phyloP scores from a whole-genome alignment of 108 stramenopile genomes.

The Pseudonitzschia delicatissima region DNA sequence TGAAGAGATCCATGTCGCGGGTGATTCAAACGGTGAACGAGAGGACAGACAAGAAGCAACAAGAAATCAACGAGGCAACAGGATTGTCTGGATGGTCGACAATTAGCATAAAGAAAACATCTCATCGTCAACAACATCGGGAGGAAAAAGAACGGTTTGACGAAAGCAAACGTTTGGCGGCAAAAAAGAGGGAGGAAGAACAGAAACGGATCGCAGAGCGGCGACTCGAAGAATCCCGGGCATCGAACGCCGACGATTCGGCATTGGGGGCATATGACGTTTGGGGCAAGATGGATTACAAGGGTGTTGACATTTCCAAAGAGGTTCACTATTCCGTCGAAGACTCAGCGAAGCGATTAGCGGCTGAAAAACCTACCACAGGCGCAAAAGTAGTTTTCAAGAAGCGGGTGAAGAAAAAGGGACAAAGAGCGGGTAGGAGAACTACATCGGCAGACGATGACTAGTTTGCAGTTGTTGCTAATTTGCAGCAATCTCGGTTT shows the following conservation, averaged over 20 bases:
- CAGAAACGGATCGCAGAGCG: constrained; percentile 47
- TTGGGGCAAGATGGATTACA: constrained; percentile 65
- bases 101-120: constrained; percentile 61
- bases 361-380: constrained; percentile 38
- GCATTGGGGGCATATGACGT: constrained; percentile 85
- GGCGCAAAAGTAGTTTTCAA: constrained; percentile 1
- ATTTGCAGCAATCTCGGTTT: too few species aligned
- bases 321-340: constrained; percentile 38
- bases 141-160: constrained; percentile 58
- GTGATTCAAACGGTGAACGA: neutral
- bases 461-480: neutral
- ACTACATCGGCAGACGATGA: constrained; percentile 33
- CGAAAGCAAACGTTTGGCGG: constrained; percentile 39
- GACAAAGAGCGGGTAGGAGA: constrained; percentile 1
- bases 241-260: constrained; percentile 77
- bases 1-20: constrained; percentile 48
- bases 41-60: neutral
- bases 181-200: constrained; percentile 40
- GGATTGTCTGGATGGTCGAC: constrained; percentile 75
- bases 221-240: constrained; percentile 79
- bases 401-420: constrained; percentile 12
- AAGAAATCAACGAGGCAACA: constrained; percentile 65
- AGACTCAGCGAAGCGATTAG: constrained; percentile 48
- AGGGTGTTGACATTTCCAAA: constrained; percentile 72
- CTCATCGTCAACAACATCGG: constrained; percentile 54